Evolutionary conservation across 2,329 filamentous ascomycete species (phyloP).

Genomic region (Aureobasidium musti): DNA sequence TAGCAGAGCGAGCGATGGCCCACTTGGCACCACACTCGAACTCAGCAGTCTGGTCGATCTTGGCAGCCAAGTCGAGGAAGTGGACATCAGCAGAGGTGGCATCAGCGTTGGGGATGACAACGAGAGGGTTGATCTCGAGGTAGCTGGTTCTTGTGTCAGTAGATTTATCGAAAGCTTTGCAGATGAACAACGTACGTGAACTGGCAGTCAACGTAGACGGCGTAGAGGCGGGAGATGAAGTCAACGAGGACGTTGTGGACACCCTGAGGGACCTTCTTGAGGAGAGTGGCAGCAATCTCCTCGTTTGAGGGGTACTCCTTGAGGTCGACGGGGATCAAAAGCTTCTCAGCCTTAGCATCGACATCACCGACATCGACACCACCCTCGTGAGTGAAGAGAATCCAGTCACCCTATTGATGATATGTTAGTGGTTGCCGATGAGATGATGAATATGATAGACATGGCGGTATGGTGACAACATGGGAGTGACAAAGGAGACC

Average conservation of each 20-base stretch:
- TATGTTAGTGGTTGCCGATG: neutral
- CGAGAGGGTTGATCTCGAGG: conserved; percentile 99
- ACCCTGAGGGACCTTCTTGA: conserved; percentile 92
- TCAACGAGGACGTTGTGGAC: conserved; percentile 98
- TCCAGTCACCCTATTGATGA: conserved; percentile 83
- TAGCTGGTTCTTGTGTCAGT: conserved; percentile 55
- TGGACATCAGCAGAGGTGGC: conserved; percentile 91
- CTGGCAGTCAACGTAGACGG: conserved; percentile 99
- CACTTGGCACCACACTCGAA: conserved; percentile 99
- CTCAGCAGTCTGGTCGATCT: conserved; percentile 98
- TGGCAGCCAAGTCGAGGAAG: conserved; percentile 98
- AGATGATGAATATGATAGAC: neutral
- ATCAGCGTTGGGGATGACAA: conserved; percentile 92
- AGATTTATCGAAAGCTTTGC: neutral
- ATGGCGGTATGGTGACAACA: neutral
- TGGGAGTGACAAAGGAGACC: conserved; percentile 22
- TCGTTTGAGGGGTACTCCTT: conserved; percentile 94
- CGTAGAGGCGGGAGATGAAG: conserved; percentile 98
- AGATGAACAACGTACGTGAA: conserved; percentile 65
- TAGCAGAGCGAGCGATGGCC: conserved; percentile 90
- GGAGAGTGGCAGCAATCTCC: conserved; percentile 78
- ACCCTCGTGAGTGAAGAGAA: conserved; percentile 99
- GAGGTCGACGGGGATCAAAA: conserved; percentile 94
- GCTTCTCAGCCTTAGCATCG: conserved; percentile 97
- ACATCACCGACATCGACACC: conserved; percentile 99